These are phyloP conservation scores for Coemansia sp. DNA, from an alignment of 192 early-diverging fungal species.

Conservation along the genomic window DNA sequence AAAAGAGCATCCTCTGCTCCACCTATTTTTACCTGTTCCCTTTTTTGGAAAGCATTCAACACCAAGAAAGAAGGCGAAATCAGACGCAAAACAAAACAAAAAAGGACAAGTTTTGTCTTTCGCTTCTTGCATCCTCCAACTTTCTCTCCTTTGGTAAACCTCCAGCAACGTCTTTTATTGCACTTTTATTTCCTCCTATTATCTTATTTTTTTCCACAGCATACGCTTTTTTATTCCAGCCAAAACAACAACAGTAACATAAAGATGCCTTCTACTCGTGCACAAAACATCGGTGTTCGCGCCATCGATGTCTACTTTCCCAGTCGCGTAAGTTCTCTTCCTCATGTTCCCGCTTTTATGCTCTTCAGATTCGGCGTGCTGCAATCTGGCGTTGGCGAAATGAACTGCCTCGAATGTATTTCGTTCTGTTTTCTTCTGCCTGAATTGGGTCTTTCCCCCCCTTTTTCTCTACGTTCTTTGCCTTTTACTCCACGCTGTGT, in stretches of 20 bases:
- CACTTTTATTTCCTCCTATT: conserved; percentile 9
- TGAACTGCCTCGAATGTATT: not conserved
- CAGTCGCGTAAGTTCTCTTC: conserved; percentile 46
- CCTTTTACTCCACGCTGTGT: not conserved
- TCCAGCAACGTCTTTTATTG: not conserved
- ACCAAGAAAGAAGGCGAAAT: not conserved
- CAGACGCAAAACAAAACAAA: not conserved
- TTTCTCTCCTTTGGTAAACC: too few relatives aligned
- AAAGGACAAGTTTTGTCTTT: not conserved
- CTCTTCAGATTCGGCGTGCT: not conserved
- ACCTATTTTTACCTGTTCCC: too few relatives aligned
- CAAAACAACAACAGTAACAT: not conserved
- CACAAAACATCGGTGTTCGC: conserved; percentile 64
- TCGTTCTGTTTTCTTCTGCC: not conserved
- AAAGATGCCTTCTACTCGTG: conserved; percentile 39
- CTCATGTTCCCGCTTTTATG: not conserved
- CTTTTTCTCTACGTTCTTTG: not conserved
- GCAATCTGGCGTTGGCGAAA: not conserved
- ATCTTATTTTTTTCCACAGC: not conserved
- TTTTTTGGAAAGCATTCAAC: not conserved
- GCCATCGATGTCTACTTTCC: conserved; percentile 74
- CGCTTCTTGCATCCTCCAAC: too few relatives aligned
- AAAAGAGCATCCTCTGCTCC: not conserved
- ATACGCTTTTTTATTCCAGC: not conserved
- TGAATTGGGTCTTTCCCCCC: not conserved